Conservation (phyloP, 441 rosid species). For the Erysimum cheiri region DNA sequence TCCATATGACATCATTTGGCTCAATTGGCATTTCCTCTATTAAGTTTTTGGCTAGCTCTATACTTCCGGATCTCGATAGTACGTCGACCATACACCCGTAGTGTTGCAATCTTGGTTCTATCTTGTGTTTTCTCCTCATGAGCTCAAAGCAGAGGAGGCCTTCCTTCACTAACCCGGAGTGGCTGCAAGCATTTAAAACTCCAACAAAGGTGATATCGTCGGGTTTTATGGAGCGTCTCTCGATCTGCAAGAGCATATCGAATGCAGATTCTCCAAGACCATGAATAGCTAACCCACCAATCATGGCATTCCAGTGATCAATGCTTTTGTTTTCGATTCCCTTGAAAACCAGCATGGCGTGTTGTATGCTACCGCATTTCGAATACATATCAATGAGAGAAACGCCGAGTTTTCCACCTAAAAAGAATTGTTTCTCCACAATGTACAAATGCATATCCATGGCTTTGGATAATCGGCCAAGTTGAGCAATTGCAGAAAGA, state of each 20-base stretch:
- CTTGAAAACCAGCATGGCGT: constrained; percentile 55
- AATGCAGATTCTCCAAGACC: constrained; percentile 69
- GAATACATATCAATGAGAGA: constrained; percentile 69
- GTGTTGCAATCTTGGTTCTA: constrained; percentile 63
- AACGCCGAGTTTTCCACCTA: constrained; percentile 65
- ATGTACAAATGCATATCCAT: constrained; percentile 51
- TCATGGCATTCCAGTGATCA: constrained; percentile 80
- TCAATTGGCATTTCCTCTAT: constrained; percentile 62
- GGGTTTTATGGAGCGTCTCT: constrained; percentile 50
- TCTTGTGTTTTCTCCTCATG: constrained; percentile 68
- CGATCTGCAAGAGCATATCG: constrained; percentile 58
- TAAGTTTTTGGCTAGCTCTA: constrained; percentile 53
- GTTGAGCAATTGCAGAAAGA: constrained; percentile 65
- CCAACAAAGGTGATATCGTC: constrained; percentile 61
- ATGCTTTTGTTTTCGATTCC: constrained; percentile 49
- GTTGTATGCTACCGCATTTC: constrained; percentile 61
- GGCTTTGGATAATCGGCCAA: constrained; percentile 56
- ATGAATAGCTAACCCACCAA: constrained; percentile 67
- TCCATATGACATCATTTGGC: constrained; percentile 66
- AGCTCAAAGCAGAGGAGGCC: constrained; percentile 69
- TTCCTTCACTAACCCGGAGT: constrained; percentile 70
- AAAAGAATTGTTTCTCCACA: constrained; percentile 38
- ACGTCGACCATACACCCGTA: constrained; percentile 69
- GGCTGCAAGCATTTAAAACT: constrained; percentile 61
- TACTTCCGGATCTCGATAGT: constrained; percentile 59